Base-by-base conservation (phyloP, 371 early-diverging fungal species). In the Mucor racemosus region DNA sequence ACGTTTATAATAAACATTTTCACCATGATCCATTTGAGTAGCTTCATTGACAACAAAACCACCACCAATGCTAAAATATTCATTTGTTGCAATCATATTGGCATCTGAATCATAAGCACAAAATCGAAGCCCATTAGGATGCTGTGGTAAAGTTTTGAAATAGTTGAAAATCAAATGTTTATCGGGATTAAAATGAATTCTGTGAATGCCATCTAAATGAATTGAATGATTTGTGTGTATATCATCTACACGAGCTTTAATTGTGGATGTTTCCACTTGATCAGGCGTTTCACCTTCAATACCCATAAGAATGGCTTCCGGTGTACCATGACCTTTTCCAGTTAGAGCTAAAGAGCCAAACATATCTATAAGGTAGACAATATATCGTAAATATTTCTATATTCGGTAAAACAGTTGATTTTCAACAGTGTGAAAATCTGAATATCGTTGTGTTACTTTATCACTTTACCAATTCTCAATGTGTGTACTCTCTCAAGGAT, bases 51-150 rank as follows among this genome's bases (percentile, higher is more conserved):
- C 94, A 14, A 97, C 96, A 79, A 97, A 97, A 1, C 97, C 97
- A 44, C 97, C 97, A 35, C 97, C 97, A 75, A 96, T 95, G 63
- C 93, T 92, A 74, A 95, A 96, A 79, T 94, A 96, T 72, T 96
- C 95, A 76, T 96, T 94, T 38, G 95, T 94, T 5, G 95, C 96
- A 58, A 96, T 75, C 85, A 94, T 79, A 68, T 89, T 88, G 33
- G 94, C 92, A 17, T 90, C 72, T 11, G 75, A 73, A 73, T 95
- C 92, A 74, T 90, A 95, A 31, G 90, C 94, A 41, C 93, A 92
- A 73, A 97, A 93, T 8, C 97, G 90, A 88, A 97, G 91, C 41
- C 98, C 98, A 73, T 97, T 97, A 7, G 97, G 95, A 73, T 97
- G 97, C 67, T 95, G 94, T 3, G 96, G 96, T 14, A 97, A 80